These are phyloP conservation scores for Pleurotus pulmonarius DNA, from an alignment of 768 basidiomycete species.

Conservation along the genomic window DNA sequence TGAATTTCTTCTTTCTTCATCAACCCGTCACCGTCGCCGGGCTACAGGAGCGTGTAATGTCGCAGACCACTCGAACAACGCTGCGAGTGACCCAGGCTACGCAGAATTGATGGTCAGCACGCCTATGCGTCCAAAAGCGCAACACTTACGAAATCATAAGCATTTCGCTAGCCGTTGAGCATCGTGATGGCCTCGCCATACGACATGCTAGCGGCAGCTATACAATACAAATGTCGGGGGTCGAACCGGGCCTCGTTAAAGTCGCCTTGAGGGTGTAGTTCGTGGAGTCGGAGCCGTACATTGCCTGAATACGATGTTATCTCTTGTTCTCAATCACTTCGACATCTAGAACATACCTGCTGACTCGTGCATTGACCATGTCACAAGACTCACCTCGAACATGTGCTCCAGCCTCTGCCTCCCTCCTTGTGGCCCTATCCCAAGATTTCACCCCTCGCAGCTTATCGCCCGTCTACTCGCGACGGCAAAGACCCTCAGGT, in stretches of 20 bases:
- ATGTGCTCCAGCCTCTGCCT: too few relatives aligned
- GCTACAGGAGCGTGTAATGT: constrained; percentile 35
- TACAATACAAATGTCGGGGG: constrained; percentile 35
- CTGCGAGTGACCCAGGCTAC: constrained; percentile 38
- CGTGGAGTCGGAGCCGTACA: constrained; percentile 40
- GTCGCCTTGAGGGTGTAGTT: constrained; percentile 33
- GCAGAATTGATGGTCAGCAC: not conserved
- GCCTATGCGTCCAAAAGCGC: not conserved
- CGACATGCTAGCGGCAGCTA: constrained; percentile 30
- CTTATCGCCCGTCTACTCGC: too few relatives aligned
- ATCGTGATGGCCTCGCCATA: constrained; percentile 34
- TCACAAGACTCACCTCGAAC: too few relatives aligned
- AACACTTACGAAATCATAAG: constrained; percentile 28
- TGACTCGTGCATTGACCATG: too few relatives aligned
- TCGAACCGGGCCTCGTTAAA: constrained; percentile 37
- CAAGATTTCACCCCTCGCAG: too few relatives aligned
- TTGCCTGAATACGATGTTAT: constrained; percentile 22
- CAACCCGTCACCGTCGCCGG: constrained; percentile 21
- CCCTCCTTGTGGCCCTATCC: too few relatives aligned
- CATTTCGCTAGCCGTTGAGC: constrained; percentile 36
- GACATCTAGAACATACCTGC: too few relatives aligned
- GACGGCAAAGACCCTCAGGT: too few relatives aligned
- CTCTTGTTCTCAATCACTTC: not conserved
- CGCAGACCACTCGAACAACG: constrained; percentile 36
- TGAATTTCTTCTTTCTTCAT: constrained; percentile 38